Evolutionary conservation across 169 alveolate genomes (phyloP).

Genomic region (Plasmodium billcollinsi): DNA sequence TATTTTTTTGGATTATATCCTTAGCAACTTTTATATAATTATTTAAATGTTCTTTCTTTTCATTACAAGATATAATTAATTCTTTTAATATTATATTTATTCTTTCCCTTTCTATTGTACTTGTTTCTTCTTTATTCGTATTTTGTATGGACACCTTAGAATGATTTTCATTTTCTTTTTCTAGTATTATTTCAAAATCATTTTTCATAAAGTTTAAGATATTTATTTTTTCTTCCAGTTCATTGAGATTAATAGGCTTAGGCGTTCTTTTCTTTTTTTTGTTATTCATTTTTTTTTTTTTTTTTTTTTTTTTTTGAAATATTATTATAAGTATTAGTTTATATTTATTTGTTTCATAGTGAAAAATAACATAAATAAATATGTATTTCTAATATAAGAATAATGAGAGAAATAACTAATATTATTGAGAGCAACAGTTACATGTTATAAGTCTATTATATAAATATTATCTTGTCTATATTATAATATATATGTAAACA

Average conservation of each 20-base stretch:
- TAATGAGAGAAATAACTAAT: no score
- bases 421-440: no score
- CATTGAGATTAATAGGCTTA: slow-evolving; percentile 22
- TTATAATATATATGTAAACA: no score
- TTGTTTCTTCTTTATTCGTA: slow-evolving; percentile 24
- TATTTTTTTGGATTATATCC: slow-evolving; percentile 50
- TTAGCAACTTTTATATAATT: slow-evolving; percentile 40
- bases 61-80: slow-evolving; percentile 37
- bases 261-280: slow-evolving; percentile 33
- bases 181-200: slow-evolving; percentile 57
- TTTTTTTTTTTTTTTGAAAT: no score
- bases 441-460: no score
- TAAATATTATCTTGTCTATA: no score
- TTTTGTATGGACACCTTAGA: slow-evolving; percentile 1
- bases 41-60: slow-evolving; percentile 41
- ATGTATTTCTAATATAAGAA: no score
- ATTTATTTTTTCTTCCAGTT: slow-evolving; percentile 48
- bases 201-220: slow-evolving; percentile 51
- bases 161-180: slow-evolving; percentile 37
- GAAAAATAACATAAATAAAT: no score
- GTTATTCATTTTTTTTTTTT: slow-evolving; percentile 12
- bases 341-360: no score
- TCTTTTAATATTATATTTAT: slow-evolving; percentile 48
- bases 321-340: no score
- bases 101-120: slow-evolving; percentile 46